phyloP scores from a whole-genome alignment of 106 monocot genomes.

The Amphibolis antarctica region DNA sequence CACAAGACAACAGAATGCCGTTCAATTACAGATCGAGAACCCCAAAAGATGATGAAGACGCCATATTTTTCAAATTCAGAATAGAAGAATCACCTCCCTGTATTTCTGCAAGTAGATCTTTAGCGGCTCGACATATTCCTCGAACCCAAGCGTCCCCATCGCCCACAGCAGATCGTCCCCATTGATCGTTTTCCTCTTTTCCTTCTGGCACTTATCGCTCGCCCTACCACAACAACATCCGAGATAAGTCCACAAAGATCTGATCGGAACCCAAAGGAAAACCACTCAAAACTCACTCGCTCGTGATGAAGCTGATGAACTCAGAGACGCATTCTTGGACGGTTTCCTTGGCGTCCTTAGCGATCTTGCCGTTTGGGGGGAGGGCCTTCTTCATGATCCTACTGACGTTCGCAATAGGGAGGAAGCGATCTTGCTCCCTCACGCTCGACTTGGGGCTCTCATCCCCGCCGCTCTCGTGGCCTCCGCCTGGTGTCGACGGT shows the following conservation, averaged over 20 bases:
- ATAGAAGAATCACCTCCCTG: conserved; percentile 24
- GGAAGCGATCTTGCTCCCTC: conserved; percentile 37
- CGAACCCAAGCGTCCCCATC: conserved; percentile 39
- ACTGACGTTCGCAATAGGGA: conserved; percentile 37
- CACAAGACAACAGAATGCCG: not conserved
- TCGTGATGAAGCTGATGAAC: conserved; percentile 48
- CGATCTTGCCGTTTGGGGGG: conserved; percentile 44
- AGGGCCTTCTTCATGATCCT: conserved; percentile 50
- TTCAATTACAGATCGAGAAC: not conserved
- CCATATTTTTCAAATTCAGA: not conserved
- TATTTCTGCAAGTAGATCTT: conserved; percentile 37
- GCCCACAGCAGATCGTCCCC: conserved; percentile 43
- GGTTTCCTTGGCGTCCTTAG: conserved; percentile 45
- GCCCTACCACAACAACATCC: conserved; percentile 15
- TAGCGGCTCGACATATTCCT: conserved; percentile 35
- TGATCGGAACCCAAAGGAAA: not conserved
- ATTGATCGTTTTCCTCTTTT: conserved; percentile 38
- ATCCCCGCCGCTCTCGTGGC: conserved; percentile 33
- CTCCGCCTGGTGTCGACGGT: conserved; percentile 25
- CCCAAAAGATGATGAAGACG: not conserved
- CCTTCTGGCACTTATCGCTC: conserved; percentile 38
- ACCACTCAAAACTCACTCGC: conserved; percentile 29
- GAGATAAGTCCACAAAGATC: not conserved
- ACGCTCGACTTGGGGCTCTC: conserved; percentile 26
- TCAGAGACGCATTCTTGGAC: conserved; percentile 43